Percentiles rank a stretch among this genome's conserved stretches.
These are phyloP conservation scores for Mucor circinelloides DNA, from an alignment of 371 early-diverging fungal species.

Conservation along the genomic window DNA sequence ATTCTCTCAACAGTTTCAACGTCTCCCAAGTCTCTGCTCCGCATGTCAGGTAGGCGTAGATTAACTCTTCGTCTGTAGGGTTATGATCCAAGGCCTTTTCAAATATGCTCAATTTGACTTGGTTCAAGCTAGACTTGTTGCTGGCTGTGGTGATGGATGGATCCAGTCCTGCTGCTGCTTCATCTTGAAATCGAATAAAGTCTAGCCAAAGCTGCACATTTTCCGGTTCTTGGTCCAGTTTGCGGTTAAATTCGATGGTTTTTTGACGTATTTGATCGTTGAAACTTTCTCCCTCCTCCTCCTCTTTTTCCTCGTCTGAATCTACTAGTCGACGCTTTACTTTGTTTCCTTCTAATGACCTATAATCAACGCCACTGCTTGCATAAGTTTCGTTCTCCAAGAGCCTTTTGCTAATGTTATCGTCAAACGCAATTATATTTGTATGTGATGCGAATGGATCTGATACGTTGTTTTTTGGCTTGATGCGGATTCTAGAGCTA, in stretches of 20 bases:
- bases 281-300: conserved; percentile 43
- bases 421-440: conserved; percentile 20
- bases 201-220: conserved; percentile 71
- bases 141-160: conserved; percentile 8
- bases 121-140: conserved; percentile 53
- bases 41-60: conserved; percentile 62
- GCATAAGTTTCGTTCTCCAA: conserved; percentile 15
- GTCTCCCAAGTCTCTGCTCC: conserved; percentile 69
- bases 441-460: conserved; percentile 15
- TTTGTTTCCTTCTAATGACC: conserved; percentile 39
- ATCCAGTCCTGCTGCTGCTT: conserved; percentile 35
- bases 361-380: conserved; percentile 42
- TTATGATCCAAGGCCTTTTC: conserved; percentile 71
- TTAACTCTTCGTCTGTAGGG: conserved; percentile 60
- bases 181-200: conserved; percentile 73
- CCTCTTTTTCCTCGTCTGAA: conserved; percentile 12
- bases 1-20: conserved; percentile 62
- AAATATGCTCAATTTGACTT: conserved; percentile 76
- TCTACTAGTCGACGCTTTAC: conserved; percentile 11
- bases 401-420: background rate
- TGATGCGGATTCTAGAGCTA: conserved; percentile 31
- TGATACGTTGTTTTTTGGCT: background rate
- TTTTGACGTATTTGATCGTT: conserved; percentile 39
- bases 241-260: conserved; percentile 40
- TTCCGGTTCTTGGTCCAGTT: conserved; percentile 51